phyloP scores from a whole-genome alignment of 2,329 filamentous ascomycete species.

The Beauveria brongniartii region DNA sequence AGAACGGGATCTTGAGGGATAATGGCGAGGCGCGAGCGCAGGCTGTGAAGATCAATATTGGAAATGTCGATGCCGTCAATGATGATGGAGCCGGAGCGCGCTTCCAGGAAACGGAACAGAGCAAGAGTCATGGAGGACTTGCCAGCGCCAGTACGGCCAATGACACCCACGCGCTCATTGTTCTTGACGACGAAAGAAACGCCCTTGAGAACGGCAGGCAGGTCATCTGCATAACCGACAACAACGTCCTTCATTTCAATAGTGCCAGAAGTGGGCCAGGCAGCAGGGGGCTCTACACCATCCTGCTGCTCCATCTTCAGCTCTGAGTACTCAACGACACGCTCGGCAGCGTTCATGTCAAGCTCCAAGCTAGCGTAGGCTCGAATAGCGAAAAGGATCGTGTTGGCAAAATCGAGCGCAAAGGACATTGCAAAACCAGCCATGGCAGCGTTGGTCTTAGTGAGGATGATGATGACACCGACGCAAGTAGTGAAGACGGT shows the following conservation, averaged over 20 bases:
- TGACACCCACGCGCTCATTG: constrained; percentile 66
- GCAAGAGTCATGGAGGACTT: constrained; percentile 71
- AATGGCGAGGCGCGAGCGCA: constrained; percentile 68
- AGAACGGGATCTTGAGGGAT: constrained; percentile 76
- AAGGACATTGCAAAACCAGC: constrained; percentile 72
- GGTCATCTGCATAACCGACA: constrained; percentile 61
- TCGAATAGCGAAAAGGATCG: constrained; percentile 58
- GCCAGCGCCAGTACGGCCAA: constrained; percentile 70
- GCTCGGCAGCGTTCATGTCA: constrained; percentile 71
- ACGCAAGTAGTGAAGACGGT: constrained; percentile 60
- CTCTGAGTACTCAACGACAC: constrained; percentile 66
- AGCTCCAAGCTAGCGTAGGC: constrained; percentile 65
- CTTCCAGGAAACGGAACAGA: constrained; percentile 70
- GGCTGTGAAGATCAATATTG: constrained; percentile 58
- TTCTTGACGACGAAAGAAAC: constrained; percentile 58
- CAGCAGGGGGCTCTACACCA: constrained; percentile 54
- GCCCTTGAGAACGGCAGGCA: constrained; percentile 62
- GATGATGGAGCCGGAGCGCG: constrained; percentile 53
- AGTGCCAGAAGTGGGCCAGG: constrained; percentile 67
- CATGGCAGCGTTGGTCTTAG: constrained; percentile 55
- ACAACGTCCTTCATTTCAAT: constrained; percentile 68
- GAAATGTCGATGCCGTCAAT: constrained; percentile 72
- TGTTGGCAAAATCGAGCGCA: constrained; percentile 58
- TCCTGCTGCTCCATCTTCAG: constrained; percentile 58
- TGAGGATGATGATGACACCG: constrained; percentile 54